Conservation (phyloP, 352 stramenopile species). For the Phytophthora parvispora region DNA sequence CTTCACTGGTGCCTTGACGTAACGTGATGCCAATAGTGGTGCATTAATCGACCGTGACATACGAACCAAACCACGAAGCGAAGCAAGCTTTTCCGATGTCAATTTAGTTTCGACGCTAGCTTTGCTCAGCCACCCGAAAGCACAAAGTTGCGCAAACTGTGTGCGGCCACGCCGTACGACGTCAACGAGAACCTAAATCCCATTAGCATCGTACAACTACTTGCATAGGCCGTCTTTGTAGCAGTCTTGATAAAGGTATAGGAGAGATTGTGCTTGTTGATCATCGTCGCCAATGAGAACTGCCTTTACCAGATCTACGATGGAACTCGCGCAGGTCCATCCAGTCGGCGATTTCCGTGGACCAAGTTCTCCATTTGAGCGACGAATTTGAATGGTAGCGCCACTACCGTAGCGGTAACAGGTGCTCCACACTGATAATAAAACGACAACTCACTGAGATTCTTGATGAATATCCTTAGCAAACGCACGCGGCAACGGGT, state of each 20-base stretch:
- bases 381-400: no score
- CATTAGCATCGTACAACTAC: not conserved
- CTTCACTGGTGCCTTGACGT: not conserved
- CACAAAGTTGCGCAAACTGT: constrained; percentile 4
- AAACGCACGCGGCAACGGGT: not conserved
- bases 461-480: not conserved
- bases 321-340: not conserved
- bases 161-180: not conserved
- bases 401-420: not conserved
- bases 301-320: not conserved
- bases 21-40: not conserved
- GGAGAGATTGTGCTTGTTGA: constrained; percentile 3
- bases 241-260: constrained; percentile 1
- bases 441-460: not conserved
- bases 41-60: not conserved
- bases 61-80: not conserved
- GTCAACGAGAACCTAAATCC: not conserved
- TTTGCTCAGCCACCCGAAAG: constrained; percentile 9
- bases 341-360: no score
- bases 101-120: not conserved
- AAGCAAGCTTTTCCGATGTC: not conserved
- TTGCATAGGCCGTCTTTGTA: not conserved
- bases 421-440: not conserved
- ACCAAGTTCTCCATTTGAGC: no score
- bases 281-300: not conserved